Base-by-base conservation (phyloP, 2,329 filamentous ascomycete species). In the Acrocalymma vagum region DNA sequence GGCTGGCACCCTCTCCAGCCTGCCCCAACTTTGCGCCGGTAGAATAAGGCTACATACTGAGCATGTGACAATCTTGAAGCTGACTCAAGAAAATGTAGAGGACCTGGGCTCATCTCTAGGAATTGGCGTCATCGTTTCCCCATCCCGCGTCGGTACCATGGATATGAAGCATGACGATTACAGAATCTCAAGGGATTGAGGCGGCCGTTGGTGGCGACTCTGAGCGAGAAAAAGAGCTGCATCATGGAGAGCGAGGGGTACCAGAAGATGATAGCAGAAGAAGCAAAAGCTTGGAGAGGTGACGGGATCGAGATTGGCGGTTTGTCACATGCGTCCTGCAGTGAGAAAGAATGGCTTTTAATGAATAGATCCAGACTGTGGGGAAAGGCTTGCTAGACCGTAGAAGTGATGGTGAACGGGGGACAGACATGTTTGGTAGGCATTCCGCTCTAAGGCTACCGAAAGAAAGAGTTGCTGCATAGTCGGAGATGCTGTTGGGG, bases 11-110 rank as follows among this genome's bases (percentile, higher is more conserved):
- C 33, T 30, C 17, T 38, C 35, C 10, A 27, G 25, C 9, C 17
- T 38, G n/a, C 4, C 25, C 35, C 3, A 38, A 38, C 18, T 38
- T 38, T 17, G 27, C 35, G 9, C 35, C 17, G 13, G 24, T 21
- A 38, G 8, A 15, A 16, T 14, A 11, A 10, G 10, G 9, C 3
- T 5, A 22, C 9, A 4, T 32, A 11, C 17, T 14, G 6, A 5
- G 3, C 10, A 3, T 5, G 20, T 32, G 6, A 11, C 9, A 13
- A 32, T 9, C 5, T 21, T 11, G 13, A 11, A 8, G 3, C n/a
- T n/a, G n/a, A n/a, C n/a, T n/a, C n/a, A n/a, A n/a, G n/a, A n/a
- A n/a, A n/a, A n/a, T n/a, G 4, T n/a, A 38, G 35, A 21, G 35
- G 24, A 30, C 11, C 6, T 38, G 35, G 9, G 27, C 25, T 6